Evolutionary conservation across 495 filamentous ascomycete species (phyloP), one percentile per base, ranked within the genome.

Genomic region (Penicillium bialowiezense): DNA sequence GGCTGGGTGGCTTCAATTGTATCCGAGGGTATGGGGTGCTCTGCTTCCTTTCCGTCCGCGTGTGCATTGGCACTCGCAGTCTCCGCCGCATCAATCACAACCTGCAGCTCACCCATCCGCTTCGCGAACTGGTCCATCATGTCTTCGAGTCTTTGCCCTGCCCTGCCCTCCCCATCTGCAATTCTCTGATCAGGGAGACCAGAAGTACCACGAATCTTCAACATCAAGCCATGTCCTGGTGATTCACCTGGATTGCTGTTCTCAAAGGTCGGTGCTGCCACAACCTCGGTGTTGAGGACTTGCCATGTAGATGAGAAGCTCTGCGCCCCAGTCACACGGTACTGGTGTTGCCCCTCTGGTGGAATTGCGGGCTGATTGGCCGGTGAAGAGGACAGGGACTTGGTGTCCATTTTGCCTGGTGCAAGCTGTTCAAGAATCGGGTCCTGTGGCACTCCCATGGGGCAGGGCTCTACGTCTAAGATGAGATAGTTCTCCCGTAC

Each of bases 91-190:
- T 76, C 76, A 48, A 77, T 76, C 1, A 78, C 63, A 32, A 58
- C 50, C 34, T 70, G 70, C 43, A 79, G 50, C 46, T 77, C 69
- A 3, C 50, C 66, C 78, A 90, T 82, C 53, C 84, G 72, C 52
- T 76, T 81, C 48, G 85, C 80, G 68, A 90, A 91, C 31, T 84
- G 78, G 41, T 82, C 79, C 51, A 87, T 71, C 69, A 90, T 72
- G 26, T 72, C 74, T 26, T 77, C 68, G 47, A 75, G 61, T 23
- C 56, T 70, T 52, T 68, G 74, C 18, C 64, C 32, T 35, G 4
- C 23, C 68, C 50, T 26, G 13, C 56, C 67, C 40, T 63, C 67
- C 12, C 61, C 62, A 7, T 62, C 68, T 39, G 58, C 68, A 7
- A 51, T 53, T 31, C 52, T 58, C 44, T 42, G 58, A 51, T 63